Base-by-base conservation (phyloP, 2,329 filamentous ascomycete species). In the Pseudohalonectria lignicola region DNA sequence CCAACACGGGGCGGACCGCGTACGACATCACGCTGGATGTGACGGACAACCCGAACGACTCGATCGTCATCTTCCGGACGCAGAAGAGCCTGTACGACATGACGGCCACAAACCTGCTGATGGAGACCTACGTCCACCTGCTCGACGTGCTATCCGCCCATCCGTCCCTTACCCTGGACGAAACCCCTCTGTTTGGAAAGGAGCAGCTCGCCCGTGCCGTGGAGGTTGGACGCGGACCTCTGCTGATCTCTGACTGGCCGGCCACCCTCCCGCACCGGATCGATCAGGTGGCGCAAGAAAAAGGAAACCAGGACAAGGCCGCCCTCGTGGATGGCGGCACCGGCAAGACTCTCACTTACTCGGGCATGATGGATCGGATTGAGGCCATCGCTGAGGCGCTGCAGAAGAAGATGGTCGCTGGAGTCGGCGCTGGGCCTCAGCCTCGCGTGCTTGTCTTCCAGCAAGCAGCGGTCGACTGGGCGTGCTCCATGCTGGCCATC, bases 401-500 rank as follows among this genome's bases (percentile, higher is more conserved):
- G 4, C n/a, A n/a, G n/a, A n/a, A n/a, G n/a, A n/a, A n/a, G n/a
- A 15, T 35, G 13, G 3, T n/a, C 11, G 20, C 16, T 8, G 15
- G 9, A 17, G 32, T 34, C 16, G 30, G 19, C 5, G 4, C 30
- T n/a, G 30, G 30, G 2, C 4, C 18, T 1, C 55, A 50, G 0
- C 48, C 47, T 9, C 37, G 39, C 1, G 55, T 72, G 3, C 56
- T 46, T 1, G 61, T 71, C 2, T 60, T 65, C 35, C 57, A 61
- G 28, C 36, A 62, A 4, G 53, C 67, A 0, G 43, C 49, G 0
- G 28, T 47, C 0, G 56, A 66, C 29, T 61, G 49, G 49, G 46
- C 62, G 5, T 50, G 40, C 29, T 59, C 57, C 0, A 42, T 69
- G 31, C 52, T 69, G 3, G 66, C 60, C 7, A 61, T 68, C 29